Percentiles rank a stretch among this genome's conserved stretches.
These are phyloP conservation scores for Rickenella mellea DNA, from an alignment of 768 basidiomycete species.

Conservation along the genomic window DNA sequence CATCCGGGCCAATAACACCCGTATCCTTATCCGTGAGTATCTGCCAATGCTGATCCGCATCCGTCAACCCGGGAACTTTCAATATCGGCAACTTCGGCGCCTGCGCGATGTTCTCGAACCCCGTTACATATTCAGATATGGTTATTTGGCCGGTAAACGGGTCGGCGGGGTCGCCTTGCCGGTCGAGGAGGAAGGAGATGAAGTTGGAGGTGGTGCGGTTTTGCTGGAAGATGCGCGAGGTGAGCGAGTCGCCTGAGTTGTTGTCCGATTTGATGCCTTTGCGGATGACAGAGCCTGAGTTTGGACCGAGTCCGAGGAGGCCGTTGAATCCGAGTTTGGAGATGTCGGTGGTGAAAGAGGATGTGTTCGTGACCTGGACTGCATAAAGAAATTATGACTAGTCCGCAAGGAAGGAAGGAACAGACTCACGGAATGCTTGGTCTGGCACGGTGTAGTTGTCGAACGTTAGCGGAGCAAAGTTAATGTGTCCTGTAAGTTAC, in stretches of 20 bases:
- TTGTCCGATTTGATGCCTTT: conserved; percentile 17
- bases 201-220: conserved; percentile 49
- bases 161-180: conserved; percentile 43
- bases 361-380: conserved; percentile 13
- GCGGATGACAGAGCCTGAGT: conserved; percentile 41
- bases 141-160: conserved; percentile 52
- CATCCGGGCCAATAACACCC: conserved; percentile 57
- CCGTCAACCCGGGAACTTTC: conserved; percentile 29
- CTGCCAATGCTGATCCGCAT: conserved; percentile 54
- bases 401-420: conserved; percentile 18
- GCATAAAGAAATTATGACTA: conserved; percentile 28
- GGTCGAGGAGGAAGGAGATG: conserved; percentile 55
- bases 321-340: conserved; percentile 14
- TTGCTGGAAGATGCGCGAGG: conserved; percentile 58
- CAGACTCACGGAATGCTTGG: conserved; percentile 18
- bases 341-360: conserved; percentile 16
- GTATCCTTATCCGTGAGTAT: conserved; percentile 49
- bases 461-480: conserved; percentile 29
- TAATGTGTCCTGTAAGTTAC: conserved; percentile 35
- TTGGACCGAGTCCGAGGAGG: conserved; percentile 53
- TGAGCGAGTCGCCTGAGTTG: conserved; percentile 37
- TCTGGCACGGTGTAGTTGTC: conserved; percentile 38
- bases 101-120: conserved; percentile 36
- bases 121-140: conserved; percentile 45
- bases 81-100: conserved; percentile 45